These are phyloP conservation scores for Leishmania mexicana DNA, from an alignment of 208 protist genomes.

Conservation along the genomic window DNA sequence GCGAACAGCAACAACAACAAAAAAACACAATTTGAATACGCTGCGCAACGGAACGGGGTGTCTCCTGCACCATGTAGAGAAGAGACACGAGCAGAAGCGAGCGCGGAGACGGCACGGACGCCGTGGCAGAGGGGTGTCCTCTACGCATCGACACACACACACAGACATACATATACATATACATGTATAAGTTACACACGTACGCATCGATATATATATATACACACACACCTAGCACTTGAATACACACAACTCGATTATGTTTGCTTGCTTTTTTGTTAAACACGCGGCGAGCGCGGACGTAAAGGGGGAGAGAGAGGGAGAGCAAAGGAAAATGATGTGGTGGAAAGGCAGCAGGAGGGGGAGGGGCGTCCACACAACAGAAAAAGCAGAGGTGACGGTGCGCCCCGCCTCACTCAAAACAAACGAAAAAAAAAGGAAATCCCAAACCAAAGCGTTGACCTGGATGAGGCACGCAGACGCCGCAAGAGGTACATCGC, in stretches of 20 bases:
- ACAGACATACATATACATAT: not conserved
- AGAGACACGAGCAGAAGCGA: not conserved
- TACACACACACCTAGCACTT: not conserved
- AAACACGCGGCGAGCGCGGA: not conserved
- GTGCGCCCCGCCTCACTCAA: too few species aligned
- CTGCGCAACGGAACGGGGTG: not conserved
- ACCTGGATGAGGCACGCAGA: not conserved
- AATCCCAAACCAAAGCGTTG: too few species aligned
- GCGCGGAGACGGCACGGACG: not conserved
- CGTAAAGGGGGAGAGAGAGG: not conserved
- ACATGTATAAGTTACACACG: too few species aligned
- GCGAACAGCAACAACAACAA: not conserved
- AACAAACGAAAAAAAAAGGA: too few species aligned
- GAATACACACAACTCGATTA: not conserved
- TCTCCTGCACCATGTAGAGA: not conserved
- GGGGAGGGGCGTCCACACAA: too few species aligned
- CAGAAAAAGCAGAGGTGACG: too few species aligned
- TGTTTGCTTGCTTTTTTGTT: too few species aligned
- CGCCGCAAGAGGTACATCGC: not conserved
- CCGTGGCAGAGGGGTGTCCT: not conserved
- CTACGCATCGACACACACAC: conserved; percentile 1
- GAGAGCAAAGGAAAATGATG: not conserved
- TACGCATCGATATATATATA: not conserved
- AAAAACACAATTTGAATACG: not conserved
- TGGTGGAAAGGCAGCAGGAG: too few species aligned